Evolutionary conservation across 2,329 filamentous ascomycete genomes (phyloP).

Genomic region (Aspergillus sp.): DNA sequence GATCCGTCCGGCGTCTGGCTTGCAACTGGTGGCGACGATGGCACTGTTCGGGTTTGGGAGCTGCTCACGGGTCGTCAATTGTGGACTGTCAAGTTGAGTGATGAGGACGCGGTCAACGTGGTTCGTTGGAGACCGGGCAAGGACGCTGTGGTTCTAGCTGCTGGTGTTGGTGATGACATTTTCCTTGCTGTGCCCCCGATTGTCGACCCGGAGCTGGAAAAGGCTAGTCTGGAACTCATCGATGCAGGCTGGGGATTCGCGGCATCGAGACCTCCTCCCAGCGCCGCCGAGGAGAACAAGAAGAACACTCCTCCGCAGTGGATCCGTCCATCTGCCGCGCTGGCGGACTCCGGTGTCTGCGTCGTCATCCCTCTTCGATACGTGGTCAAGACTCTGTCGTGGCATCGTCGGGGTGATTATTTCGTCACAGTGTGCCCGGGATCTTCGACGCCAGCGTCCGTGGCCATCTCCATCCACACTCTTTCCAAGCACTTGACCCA

Average conservation of each 20-base stretch:
- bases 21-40: constrained; percentile 91
- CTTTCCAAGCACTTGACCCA: constrained; percentile 93
- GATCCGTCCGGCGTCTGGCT: constrained; percentile 84
- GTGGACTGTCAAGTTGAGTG: constrained; percentile 77
- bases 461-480: constrained; percentile 88
- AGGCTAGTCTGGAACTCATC: constrained; percentile 71
- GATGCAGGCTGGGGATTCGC: constrained; percentile 93
- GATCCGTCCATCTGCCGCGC: constrained; percentile 71
- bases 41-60: constrained; percentile 87
- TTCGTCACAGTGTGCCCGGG: constrained; percentile 84
- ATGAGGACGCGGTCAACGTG: constrained; percentile 75
- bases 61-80: constrained; percentile 81
- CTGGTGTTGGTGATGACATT: constrained; percentile 78
- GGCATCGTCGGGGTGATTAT: constrained; percentile 94
- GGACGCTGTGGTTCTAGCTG: constrained; percentile 78
- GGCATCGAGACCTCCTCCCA: constrained; percentile 54
- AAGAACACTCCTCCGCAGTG: constrained; percentile 80
- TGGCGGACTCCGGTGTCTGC: constrained; percentile 74
- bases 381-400: constrained; percentile 81
- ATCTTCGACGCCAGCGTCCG: constrained; percentile 47
- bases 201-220: constrained; percentile 70
- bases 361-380: constrained; percentile 78
- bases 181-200: constrained; percentile 78
- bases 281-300: constrained; percentile 53
- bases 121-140: constrained; percentile 87